phyloP scores from a whole-genome alignment of 2,329 filamentous ascomycete genomes.

The Onygenales sp. region DNA sequence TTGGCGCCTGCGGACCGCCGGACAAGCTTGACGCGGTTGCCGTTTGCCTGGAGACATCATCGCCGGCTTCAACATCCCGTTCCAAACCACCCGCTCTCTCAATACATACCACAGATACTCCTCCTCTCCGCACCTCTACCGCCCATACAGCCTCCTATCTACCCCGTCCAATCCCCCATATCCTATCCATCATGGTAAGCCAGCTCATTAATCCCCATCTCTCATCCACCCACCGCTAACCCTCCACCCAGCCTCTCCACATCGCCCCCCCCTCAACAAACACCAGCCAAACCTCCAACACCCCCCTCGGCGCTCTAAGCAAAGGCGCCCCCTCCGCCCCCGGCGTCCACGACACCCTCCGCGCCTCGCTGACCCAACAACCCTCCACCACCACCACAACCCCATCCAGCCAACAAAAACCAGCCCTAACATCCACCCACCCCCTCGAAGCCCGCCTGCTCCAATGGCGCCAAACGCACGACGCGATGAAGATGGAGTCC shows the following conservation, averaged over 20 bases:
- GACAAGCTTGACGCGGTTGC: constrained; percentile 29
- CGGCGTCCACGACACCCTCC: constrained; percentile 87
- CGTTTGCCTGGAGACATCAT: constrained; percentile 8
- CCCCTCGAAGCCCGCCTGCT: constrained; percentile 85
- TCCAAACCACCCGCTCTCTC: no score
- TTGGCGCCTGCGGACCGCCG: constrained; percentile 17
- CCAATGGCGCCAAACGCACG: constrained; percentile 84
- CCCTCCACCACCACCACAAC: constrained; percentile 20
- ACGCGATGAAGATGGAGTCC: constrained; percentile 76
- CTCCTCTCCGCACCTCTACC: background rate
- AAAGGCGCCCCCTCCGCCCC: constrained; percentile 80
- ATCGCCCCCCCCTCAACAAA: constrained; percentile 66
- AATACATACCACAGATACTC: no score
- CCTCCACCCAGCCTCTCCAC: constrained; percentile 62
- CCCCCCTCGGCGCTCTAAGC: constrained; percentile 45
- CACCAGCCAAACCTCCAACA: constrained; percentile 57
- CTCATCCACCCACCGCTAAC: background rate
- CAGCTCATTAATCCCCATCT: background rate
- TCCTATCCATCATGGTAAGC: constrained; percentile 6
- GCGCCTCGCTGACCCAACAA: constrained; percentile 58
- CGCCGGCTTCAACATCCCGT: background rate
- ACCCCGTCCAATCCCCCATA: background rate
- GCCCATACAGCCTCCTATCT: background rate
- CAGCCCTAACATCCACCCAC: constrained; percentile 56
- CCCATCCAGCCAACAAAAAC: constrained; percentile 31